Evolutionary conservation across 345 rosid species (phyloP).

Genomic region (Acer campestre): DNA sequence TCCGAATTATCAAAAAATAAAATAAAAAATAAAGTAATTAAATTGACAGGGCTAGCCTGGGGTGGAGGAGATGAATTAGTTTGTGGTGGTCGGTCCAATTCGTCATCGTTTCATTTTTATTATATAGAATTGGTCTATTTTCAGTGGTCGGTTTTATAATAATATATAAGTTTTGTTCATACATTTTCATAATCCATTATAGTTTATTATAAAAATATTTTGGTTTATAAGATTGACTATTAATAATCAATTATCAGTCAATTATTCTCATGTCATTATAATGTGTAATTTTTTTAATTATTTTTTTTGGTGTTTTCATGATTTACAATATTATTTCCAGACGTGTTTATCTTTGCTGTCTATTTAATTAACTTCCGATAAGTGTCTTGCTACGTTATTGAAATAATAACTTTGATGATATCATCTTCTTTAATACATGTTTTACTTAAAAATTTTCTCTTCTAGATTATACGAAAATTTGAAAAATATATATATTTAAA

Average conservation of each 20-base stretch:
- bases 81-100: constrained; percentile 18
- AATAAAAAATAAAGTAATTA: background rate
- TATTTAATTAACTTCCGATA: too few relatives aligned
- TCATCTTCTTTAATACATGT: too few relatives aligned
- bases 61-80: background rate
- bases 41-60: constrained; percentile 5
- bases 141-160: constrained; percentile 29
- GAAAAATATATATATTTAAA: too few relatives aligned
- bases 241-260: background rate
- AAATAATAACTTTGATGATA: too few relatives aligned
- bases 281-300: background rate
- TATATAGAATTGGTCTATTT: background rate
- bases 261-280: background rate
- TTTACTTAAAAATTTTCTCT: too few relatives aligned
- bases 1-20: background rate
- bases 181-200: background rate
- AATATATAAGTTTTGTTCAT: background rate
- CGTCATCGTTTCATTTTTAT: constrained; percentile 8
- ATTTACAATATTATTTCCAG: too few relatives aligned
- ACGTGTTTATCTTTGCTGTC: too few relatives aligned
- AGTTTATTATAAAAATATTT: background rate
- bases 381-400: too few relatives aligned
- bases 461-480: too few relatives aligned
- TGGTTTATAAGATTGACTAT: background rate
- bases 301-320: too few relatives aligned